Evolutionary conservation across 106 monocot genomes (phyloP), one percentile per base, ranked within the genome.

Genomic region (Acanthochlamys bracteata): DNA sequence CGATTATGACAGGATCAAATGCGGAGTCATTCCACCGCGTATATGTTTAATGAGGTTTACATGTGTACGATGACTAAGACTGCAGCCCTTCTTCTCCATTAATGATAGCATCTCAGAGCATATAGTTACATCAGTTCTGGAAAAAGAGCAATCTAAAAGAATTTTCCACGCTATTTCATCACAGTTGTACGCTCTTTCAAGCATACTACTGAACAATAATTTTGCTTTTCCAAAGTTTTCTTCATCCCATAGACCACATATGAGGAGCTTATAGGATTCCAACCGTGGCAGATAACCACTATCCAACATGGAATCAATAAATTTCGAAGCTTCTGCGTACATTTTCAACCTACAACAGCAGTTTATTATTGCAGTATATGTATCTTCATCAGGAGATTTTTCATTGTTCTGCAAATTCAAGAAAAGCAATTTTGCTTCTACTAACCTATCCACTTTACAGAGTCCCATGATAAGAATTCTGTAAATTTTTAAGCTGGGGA

Each of bases 141-240:
- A 51, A 42, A 84, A 63, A 10, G 77, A 40, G 17, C 70, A 65
- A 63, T 77, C 76, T 23, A 73, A 69, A 46, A 84, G 64, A 65
- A 84, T 67, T 58, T 76, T 73, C 80, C 79, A 80, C 26, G 66
- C 80, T 60, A 84, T 62, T 49, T 76, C 80, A 80, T 84, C 84
- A 67, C 53, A 42, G 66, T 76, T 84, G 59, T 70, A 76, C 10
- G 72, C 84, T 25, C 59, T 39, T 21, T 10, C 45, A 76, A 84
- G 72, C 17, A 72, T 56, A 63, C 69, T 73, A 67, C 7, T 24
- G 46, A 84, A 84, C 11, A 79, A 66, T 39, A 40, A 59, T 70
- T 76, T 80, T 62, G 76, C 84, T 41, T 80, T 65, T 16, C 73
- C 66, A 76, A 70, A 55, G 24, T 61, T 62, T 42, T 73, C 76